Base-by-base conservation (phyloP, 441 rosid species). In the Croton setiger region DNA sequence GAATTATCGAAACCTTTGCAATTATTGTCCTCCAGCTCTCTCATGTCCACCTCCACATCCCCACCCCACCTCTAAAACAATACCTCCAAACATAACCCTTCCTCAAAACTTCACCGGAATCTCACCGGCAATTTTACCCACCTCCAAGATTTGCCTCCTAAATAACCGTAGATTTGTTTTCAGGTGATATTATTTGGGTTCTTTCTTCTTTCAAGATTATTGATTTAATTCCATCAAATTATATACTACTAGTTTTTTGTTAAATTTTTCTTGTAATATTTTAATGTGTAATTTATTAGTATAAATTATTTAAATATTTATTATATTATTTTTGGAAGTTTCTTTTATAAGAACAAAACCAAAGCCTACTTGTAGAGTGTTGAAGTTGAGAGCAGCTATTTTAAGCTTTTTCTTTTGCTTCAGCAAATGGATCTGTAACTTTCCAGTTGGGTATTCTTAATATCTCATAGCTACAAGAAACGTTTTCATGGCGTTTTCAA, bases 21-120 rank as follows among this genome's bases (percentile, higher is more conserved):
- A 72, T 72, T 39, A 72, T 66, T 72, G 75, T 51, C 52, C 55
- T 60, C 61, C 53, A 72, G 35, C 70, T 58, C 53, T 21, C 27
- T 23, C 64, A 18, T 58, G 17, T 47, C 74, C 53, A 7, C 31
- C 31, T 39, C 37, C n/a, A 48, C 53, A 7, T 2, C 31, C 5
- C 37, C n/a, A 48, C 52, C 5, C 17, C 8, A 15, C 15, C 58
- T 15, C 31, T 1, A 36, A 33, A 33, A 64, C 51, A 31, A 47
- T 5, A 39, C 9, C 43, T 6, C 43, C 43, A 45, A 64, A 23
- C 44, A 33, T 48, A 27, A 14, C 1, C n/a, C 4, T 13, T 58
- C 35, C 31, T 47, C 49, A 58, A 45, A 7, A 41, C 21, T 39
- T 47, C 55, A 21, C 72, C 75, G 78, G 78, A 53, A 67, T 60